Percentiles rank a stretch among this genome's conserved stretches.
Evolutionary conservation across 768 basidiomycete genomes (phyloP).

Genomic region (Suillus alpinus): DNA sequence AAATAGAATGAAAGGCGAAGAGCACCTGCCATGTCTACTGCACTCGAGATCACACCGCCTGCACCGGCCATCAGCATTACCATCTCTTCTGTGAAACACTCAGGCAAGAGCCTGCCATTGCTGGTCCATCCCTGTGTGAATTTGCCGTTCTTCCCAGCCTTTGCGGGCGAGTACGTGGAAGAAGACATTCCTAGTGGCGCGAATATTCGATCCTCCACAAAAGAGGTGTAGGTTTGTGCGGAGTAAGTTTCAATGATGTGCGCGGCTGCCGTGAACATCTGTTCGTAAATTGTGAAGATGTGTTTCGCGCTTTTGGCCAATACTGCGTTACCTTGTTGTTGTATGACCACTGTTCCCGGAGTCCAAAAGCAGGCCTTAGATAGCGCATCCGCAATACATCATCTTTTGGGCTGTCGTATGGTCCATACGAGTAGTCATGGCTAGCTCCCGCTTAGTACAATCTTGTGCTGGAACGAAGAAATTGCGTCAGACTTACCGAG

Average conservation of each 20-base stretch:
- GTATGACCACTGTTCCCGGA: constrained; percentile 37
- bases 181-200: constrained; percentile 38
- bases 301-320: background rate
- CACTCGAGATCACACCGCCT: constrained; percentile 43
- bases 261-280: constrained; percentile 40
- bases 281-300: background rate
- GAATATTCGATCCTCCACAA: constrained; percentile 41
- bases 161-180: constrained; percentile 35
- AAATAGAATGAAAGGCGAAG: no score
- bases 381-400: constrained; percentile 24
- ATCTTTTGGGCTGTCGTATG: constrained; percentile 24
- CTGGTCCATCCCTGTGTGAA: constrained; percentile 33
- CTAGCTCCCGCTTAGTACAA: constrained; percentile 12
- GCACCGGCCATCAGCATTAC: constrained; percentile 32
- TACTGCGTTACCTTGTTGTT: constrained; percentile 33
- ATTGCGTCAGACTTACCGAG: constrained; percentile 22
- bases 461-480: background rate
- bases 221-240: constrained; percentile 33
- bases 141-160: constrained; percentile 31
- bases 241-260: constrained; percentile 35
- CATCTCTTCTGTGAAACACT: constrained; percentile 26
- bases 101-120: constrained; percentile 32
- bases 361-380: constrained; percentile 31
- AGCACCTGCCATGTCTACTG: constrained; percentile 38
- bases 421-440: constrained; percentile 33